phyloP scores from a whole-genome alignment of 352 stramenopile species.

The Phytophthora colocasiae region DNA sequence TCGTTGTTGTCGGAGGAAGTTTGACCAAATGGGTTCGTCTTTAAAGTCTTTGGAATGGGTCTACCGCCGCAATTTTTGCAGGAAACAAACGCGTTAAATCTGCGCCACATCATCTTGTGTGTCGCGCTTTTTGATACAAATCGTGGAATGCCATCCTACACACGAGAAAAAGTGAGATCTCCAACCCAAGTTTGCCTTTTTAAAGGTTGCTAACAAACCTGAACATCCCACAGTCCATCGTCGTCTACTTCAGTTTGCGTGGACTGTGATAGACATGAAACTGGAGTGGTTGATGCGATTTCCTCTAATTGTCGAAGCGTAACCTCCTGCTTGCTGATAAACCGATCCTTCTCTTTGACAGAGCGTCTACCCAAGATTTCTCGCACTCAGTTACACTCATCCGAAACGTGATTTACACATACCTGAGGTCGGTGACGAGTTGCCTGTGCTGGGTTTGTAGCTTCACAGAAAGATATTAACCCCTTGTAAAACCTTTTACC shows the following conservation, averaged over 20 bases:
- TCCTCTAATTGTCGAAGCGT: conserved; percentile 55
- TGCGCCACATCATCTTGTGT: conserved; percentile 64
- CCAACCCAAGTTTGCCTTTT: neutral
- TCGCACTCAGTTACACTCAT: neutral
- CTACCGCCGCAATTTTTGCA: conserved; percentile 76
- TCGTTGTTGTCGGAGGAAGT: conserved; percentile 19
- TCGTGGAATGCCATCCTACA: conserved; percentile 63
- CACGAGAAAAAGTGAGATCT: neutral
- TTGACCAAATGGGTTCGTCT: conserved; percentile 25
- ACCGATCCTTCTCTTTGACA: conserved; percentile 59
- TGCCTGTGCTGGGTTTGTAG: conserved; percentile 56
- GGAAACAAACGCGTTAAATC: conserved; percentile 73
- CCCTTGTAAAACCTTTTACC: neutral
- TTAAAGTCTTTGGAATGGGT: conserved; percentile 41
- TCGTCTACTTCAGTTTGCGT: conserved; percentile 76
- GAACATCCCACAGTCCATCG: conserved; percentile 75
- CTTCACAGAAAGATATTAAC: conserved; percentile 21
- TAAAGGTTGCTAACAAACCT: conserved; percentile 30
- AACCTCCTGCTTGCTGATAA: conserved; percentile 53
- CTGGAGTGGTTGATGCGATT: conserved; percentile 24
- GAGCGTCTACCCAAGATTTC: conserved; percentile 23
- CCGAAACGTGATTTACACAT: neutral
- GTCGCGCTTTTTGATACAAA: conserved; percentile 61
- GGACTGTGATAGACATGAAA: conserved; percentile 21
- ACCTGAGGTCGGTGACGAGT: conserved; percentile 69